Base-by-base conservation (phyloP, 2,329 filamentous ascomycete genomes). In the Paecilomyces niveus region DNA sequence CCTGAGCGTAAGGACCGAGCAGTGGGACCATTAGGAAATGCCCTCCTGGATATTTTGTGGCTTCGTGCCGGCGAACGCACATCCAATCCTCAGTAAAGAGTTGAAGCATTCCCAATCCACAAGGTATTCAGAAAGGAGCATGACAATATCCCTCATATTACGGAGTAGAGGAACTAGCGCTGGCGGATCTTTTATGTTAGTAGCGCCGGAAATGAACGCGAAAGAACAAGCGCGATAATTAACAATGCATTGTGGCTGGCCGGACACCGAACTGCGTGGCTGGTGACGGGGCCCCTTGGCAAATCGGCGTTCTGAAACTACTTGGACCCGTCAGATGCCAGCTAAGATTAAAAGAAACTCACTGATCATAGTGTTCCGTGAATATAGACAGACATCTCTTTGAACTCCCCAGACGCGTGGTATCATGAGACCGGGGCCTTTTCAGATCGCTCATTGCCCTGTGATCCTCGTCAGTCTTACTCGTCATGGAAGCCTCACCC, bases 401-500 rank as follows among this genome's bases (percentile, higher is more conserved):
- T n/a, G n/a, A 18, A 21, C 39, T 45, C 39, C n/a, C 15, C 39
- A 18, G 15, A 45, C 39, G 39, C 65, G 62, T 59, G 61, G 60
- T 45, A 61, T 53, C 57, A 64, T 62, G 57, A 55, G 62, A 57
- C 31, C 55, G 59, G 59, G 56, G 59, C 57, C 56, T 55, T 55
- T 58, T 61, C 62, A 63, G 63, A 66, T 65, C 62, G 59, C 58
- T 57, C 33, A 59, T 39, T 58, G 29, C 55, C 26, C 22, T 13
- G 24, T 45, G 55, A 52, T 49, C 54, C 54, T 58, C 53, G 54
- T 57, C 53, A 22, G 18, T 35, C 53, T 59, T 59, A 53, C 62
- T 59, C 67, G 68, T 53, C 57, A 95, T 95, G 90, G 90, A 96
- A 80, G 83, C 87, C 67, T 97, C 93, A 72, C 94, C 94, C 63